Conservation (phyloP, 2,329 filamentous ascomycete genomes). For the Fusarium sulawesiense region DNA sequence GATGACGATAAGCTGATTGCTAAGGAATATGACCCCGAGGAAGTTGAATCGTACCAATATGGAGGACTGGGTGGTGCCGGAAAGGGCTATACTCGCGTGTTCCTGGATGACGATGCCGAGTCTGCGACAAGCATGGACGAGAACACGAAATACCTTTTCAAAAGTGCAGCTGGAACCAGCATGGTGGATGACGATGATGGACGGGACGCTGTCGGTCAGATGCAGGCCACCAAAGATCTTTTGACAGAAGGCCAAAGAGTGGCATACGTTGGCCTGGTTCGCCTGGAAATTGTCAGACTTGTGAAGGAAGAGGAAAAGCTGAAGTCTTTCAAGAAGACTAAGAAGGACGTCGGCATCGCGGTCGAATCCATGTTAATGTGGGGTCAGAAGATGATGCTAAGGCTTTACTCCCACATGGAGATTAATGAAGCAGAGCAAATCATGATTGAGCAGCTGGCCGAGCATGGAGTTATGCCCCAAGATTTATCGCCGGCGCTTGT, state of each 20-base stretch:
- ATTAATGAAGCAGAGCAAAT: conserved; percentile 91
- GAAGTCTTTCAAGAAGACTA: conserved; percentile 71
- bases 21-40: conserved; percentile 79
- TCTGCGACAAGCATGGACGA: conserved; percentile 97
- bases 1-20: conserved; percentile 91
- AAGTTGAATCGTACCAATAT: conserved; percentile 76
- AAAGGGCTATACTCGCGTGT: conserved; percentile 95
- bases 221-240: conserved; percentile 95
- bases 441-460: conserved; percentile 97
- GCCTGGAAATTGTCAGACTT: conserved; percentile 84
- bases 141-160: conserved; percentile 95
- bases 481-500: conserved; percentile 90
- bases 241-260: conserved; percentile 95
- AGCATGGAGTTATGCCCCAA: conserved; percentile 86
- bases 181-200: conserved; percentile 81
- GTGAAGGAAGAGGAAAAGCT: conserved; percentile 73
- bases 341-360: conserved; percentile 76
- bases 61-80: conserved; percentile 86
- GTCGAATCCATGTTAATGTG: conserved; percentile 91
- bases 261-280: conserved; percentile 91
- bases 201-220: conserved; percentile 86
- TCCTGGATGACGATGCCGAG: conserved; percentile 92
- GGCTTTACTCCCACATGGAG: conserved; percentile 95
- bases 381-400: conserved; percentile 98
- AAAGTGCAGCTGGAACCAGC: conserved; percentile 70